Conservation (phyloP, 176 grass and related monocot species). For the Alloteropsis semialata region DNA sequence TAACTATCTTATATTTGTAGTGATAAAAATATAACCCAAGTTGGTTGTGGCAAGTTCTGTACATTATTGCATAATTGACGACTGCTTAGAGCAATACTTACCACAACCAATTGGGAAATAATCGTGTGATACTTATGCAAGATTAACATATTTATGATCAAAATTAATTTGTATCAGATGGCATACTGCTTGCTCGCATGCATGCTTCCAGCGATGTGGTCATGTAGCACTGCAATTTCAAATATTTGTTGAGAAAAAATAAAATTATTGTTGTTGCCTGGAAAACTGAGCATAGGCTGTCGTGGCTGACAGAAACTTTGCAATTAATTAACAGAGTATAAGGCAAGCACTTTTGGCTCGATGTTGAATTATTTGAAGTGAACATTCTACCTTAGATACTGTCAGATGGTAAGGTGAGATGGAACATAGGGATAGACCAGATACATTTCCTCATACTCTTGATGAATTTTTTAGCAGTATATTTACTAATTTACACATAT, state of each 20-base stretch:
- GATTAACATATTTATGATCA: too few relatives aligned
- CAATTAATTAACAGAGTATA: neutral
- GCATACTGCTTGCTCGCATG: neutral
- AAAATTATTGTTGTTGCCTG: neutral
- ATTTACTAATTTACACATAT: too few relatives aligned
- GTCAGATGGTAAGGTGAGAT: too few relatives aligned
- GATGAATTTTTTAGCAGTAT: neutral
- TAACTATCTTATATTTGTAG: conserved; percentile 2
- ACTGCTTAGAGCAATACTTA: too few relatives aligned
- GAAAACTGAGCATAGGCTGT: neutral
- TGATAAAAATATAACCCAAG: neutral
- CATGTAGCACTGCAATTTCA: neutral
- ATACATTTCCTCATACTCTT: neutral
- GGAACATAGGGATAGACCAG: too few relatives aligned
- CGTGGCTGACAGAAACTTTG: neutral
- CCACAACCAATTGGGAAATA: too few relatives aligned
- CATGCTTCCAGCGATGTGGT: neutral
- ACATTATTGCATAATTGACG: neutral
- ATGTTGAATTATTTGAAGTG: conserved; percentile 6
- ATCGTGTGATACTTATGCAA: too few relatives aligned
- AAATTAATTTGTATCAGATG: too few relatives aligned
- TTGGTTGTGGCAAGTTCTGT: neutral
- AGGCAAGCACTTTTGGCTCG: neutral
- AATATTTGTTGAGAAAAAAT: neutral
- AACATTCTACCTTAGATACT: neutral